These are phyloP conservation scores for Dysphania ambrosioides DNA, from an alignment of 148 eudicot genomes.

Conservation along the genomic window DNA sequence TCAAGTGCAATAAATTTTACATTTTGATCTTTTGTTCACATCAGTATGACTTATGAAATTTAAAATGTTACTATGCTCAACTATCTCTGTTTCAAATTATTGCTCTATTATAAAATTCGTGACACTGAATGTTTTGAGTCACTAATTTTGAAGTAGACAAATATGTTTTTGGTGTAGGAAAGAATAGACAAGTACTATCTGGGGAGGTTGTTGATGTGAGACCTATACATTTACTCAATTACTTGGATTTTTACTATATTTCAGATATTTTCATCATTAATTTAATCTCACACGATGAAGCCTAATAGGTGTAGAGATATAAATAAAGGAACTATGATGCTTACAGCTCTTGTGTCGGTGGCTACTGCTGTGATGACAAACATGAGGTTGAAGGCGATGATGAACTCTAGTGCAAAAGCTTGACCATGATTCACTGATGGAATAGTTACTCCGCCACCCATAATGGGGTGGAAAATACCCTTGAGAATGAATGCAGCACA, in stretches of 20 bases:
- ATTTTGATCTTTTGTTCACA: conserved; percentile 2
- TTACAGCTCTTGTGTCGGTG: conserved; percentile 96
- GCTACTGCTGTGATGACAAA: conserved; percentile 97
- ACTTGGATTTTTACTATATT: neutral
- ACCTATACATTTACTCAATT: neutral
- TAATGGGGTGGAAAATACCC: conserved; percentile 65
- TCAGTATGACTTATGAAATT: neutral
- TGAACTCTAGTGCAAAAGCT: conserved; percentile 82
- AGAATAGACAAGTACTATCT: neutral
- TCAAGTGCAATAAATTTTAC: neutral
- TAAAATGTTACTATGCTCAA: neutral
- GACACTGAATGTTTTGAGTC: too few species aligned
- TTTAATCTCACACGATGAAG: neutral
- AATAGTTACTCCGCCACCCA: conserved; percentile 87
- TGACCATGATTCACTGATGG: conserved; percentile 62
- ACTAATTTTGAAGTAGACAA: neutral
- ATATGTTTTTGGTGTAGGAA: neutral
- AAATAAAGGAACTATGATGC: conserved; percentile 19
- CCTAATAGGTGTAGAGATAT: neutral
- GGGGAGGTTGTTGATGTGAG: conserved; percentile 11
- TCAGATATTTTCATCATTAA: neutral
- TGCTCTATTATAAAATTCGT: too few species aligned
- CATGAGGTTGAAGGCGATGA: conserved; percentile 95
- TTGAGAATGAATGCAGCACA: conserved; percentile 72
- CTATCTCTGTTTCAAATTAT: neutral